Conservation (phyloP, 352 stramenopile genomes). For the Phytophthora syringae region DNA sequence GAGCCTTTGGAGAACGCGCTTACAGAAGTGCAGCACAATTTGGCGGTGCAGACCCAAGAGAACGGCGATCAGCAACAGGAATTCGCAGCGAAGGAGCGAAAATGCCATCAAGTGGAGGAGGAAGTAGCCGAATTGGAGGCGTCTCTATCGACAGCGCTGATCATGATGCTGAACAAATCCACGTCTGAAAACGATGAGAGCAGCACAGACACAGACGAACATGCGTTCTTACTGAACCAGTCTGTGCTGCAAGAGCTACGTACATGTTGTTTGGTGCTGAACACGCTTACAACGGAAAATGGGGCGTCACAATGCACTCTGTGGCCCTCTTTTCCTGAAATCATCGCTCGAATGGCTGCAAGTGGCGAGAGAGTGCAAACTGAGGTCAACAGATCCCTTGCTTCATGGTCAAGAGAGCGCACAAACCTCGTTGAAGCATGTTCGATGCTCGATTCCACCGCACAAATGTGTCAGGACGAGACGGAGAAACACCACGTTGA, state of each 20-base stretch:
- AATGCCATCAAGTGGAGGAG: constrained; percentile 35
- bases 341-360: constrained; percentile 14
- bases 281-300: constrained; percentile 8
- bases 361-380: constrained; percentile 16
- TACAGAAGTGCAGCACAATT: constrained; percentile 23
- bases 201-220: not conserved
- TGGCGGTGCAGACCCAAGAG: constrained; percentile 25
- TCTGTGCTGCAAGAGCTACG: constrained; percentile 21
- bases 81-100: constrained; percentile 16
- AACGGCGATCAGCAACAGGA: constrained; percentile 20
- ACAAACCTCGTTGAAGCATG: constrained; percentile 38
- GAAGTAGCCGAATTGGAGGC: constrained; percentile 45
- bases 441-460: constrained; percentile 39
- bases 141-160: constrained; percentile 22
- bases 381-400: constrained; percentile 19
- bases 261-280: constrained; percentile 30
- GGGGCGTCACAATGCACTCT: too few species aligned
- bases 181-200: not conserved
- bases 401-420: constrained; percentile 51
- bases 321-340: constrained; percentile 20
- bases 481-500: constrained; percentile 45
- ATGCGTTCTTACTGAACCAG: constrained; percentile 22
- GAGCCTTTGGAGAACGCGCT: constrained; percentile 25
- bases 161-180: constrained; percentile 14
- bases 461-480: constrained; percentile 39